Evolutionary conservation across 2,329 filamentous ascomycete genomes (phyloP).

Genomic region (Penicillium brevicompactum): DNA sequence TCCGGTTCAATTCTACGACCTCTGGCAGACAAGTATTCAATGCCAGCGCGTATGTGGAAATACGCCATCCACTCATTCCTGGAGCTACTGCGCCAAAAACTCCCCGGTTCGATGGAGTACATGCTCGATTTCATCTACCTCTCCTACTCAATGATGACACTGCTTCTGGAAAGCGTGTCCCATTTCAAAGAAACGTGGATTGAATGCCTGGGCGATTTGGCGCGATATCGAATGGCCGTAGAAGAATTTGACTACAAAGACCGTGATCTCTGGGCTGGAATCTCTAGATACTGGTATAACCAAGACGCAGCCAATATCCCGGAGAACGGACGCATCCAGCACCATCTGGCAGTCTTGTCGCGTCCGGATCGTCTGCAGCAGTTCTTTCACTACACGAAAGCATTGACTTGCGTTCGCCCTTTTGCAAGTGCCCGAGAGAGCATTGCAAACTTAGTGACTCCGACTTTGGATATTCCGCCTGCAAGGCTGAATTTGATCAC

Average conservation of each 20-base stretch:
- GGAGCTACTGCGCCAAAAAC: conserved; percentile 71
- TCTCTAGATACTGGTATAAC: conserved; percentile 81
- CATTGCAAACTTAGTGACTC: conserved; percentile 57
- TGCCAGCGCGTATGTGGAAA: conserved; percentile 93
- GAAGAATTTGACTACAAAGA: conserved; percentile 78
- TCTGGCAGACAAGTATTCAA: conserved; percentile 78
- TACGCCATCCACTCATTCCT: conserved; percentile 87
- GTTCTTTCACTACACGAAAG: conserved; percentile 62
- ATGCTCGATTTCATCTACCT: conserved; percentile 91
- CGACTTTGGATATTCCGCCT: conserved; percentile 42
- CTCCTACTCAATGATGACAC: conserved; percentile 85
- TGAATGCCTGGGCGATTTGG: conserved; percentile 85
- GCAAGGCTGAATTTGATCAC: conserved; percentile 44
- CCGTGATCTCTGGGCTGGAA: conserved; percentile 77
- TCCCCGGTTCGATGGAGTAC: conserved; percentile 78
- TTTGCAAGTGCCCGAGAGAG: conserved; percentile 61
- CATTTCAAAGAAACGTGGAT: conserved; percentile 89
- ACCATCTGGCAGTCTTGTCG: conserved; percentile 75
- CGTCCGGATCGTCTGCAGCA: conserved; percentile 60
- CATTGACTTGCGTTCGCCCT: conserved; percentile 56
- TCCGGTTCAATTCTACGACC: conserved; percentile 68
- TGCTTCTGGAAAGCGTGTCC: conserved; percentile 82
- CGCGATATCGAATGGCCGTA: conserved; percentile 86
- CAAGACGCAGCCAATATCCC: conserved; percentile 78
- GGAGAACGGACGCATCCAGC: conserved; percentile 76